Base-by-base conservation (phyloP, 495 filamentous ascomycete genomes). In the Friedmanniomyces endolithicus region DNA sequence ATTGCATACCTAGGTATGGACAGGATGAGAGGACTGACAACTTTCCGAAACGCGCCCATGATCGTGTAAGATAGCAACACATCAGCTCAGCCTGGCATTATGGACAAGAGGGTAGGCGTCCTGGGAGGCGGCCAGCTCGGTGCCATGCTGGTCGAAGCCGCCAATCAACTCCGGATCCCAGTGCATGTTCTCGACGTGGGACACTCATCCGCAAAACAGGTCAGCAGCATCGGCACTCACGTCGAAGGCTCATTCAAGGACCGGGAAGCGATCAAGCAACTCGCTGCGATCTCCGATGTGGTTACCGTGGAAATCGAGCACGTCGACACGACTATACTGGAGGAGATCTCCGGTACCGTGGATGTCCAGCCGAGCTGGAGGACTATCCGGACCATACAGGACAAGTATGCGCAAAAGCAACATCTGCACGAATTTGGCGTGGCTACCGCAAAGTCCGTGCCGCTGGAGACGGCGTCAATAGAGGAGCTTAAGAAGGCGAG, bases 241-340 rank as follows among this genome's bases (percentile, higher is more conserved):
- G 78, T 96, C 41, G 76, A 81, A 33, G 89, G 89, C 44, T 94
- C 87, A 1, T 94, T 94, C 74, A 86, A 84, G 63, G 83, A 95
- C 61, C 71, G 79, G 1, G 78, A 79, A 24, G 82, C 83, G 29
- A 84, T 98, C 56, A 81, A 80, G 16, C 71, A 87, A 64, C 75
- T 98, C 9, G 88, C 94, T 6, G 72, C 77, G 35, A 66, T 75
- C 7, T 92, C 85, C 60, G 88, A 95, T 65, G 78, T 95, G 14
- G 69, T 98, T 29, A 96, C 94, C 8, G 85, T 92, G n/a, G 92
- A 98, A 67, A 97, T 97, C 59, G 92, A 98, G 71, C 92, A 98
- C 73, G 89, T 98, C 52, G 82, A 98, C 62, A 95, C 90, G 41
- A 72, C 88, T 47, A 85, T 89, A n/a, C 75, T 97, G 29, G 87